These are phyloP conservation scores for Lavandula angustifolia DNA, from an alignment of 257 asterid genomes.

Conservation along the genomic window DNA sequence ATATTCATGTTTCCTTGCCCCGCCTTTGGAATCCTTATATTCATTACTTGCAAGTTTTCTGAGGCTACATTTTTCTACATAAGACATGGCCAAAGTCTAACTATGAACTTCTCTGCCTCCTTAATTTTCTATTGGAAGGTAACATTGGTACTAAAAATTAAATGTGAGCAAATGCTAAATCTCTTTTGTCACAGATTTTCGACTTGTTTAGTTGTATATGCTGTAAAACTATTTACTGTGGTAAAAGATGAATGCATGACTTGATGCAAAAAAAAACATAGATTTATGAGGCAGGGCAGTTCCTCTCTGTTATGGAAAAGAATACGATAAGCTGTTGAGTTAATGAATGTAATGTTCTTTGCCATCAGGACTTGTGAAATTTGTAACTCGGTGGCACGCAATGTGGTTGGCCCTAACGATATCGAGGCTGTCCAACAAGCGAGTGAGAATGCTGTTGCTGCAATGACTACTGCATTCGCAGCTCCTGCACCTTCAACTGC, in stretches of 20 bases:
- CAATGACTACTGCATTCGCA: slow-evolving; percentile 23
- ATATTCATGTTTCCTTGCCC: slow-evolving; percentile 8
- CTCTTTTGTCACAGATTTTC: background rate
- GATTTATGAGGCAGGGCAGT: background rate
- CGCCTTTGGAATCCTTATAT: slow-evolving; percentile 25
- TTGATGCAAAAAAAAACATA: background rate
- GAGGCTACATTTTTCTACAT: background rate
- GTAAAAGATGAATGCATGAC: background rate
- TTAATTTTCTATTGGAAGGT: too few relatives aligned
- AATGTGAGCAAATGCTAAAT: too few relatives aligned
- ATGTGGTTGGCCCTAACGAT: slow-evolving; percentile 65
- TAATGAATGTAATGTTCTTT: background rate
- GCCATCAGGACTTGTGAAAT: slow-evolving; percentile 82
- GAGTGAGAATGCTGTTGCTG: slow-evolving; percentile 38
- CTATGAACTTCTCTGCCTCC: too few relatives aligned
- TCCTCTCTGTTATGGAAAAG: background rate
- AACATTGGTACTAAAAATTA: too few relatives aligned
- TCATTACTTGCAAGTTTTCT: too few relatives aligned
- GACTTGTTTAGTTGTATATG: slow-evolving; percentile 6
- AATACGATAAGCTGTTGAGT: too few relatives aligned
- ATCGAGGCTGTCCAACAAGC: slow-evolving; percentile 48
- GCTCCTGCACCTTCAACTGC: slow-evolving; percentile 27
- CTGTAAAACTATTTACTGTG: background rate
- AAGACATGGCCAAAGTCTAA: too few relatives aligned
- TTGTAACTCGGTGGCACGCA: slow-evolving; percentile 76